Percentiles rank a stretch among this genome's conserved stretches.
phyloP scores from a whole-genome alignment of 2,329 filamentous ascomycete species.

The Paecilomyces variotii region DNA sequence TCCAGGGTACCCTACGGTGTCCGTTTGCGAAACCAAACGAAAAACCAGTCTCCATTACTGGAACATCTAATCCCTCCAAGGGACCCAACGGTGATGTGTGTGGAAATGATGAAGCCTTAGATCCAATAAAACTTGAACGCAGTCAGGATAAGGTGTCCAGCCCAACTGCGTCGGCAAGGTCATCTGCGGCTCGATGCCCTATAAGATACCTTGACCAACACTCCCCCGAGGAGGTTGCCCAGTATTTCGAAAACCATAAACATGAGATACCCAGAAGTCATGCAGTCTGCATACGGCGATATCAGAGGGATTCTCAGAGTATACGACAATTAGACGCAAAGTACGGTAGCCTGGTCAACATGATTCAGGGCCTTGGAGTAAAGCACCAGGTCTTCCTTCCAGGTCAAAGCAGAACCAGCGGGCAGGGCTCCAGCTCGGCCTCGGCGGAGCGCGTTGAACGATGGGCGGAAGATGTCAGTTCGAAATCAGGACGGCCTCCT shows the following conservation, averaged over 20 bases:
- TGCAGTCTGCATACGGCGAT: slow-evolving; percentile 82
- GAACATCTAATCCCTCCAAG: slow-evolving; percentile 33
- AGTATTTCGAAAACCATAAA: slow-evolving; percentile 91
- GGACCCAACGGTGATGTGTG: slow-evolving; percentile 34
- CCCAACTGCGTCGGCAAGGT: slow-evolving; percentile 29
- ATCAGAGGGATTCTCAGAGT: slow-evolving; percentile 77
- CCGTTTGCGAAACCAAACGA: slow-evolving; percentile 59
- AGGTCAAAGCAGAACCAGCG: slow-evolving; percentile 26
- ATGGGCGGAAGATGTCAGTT: slow-evolving; percentile 74
- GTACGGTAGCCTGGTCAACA: slow-evolving; percentile 83
- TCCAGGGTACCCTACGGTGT: slow-evolving; percentile 69
- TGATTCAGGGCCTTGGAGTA: slow-evolving; percentile 83
- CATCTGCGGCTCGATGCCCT: slow-evolving; percentile 64
- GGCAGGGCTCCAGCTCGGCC: slow-evolving; percentile 28
- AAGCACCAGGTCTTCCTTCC: slow-evolving; percentile 85
- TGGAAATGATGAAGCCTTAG: slow-evolving; percentile 50
- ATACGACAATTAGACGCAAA: slow-evolving; percentile 87
- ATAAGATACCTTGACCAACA: slow-evolving; percentile 91
- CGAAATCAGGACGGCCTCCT: slow-evolving; percentile 39
- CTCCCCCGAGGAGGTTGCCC: slow-evolving; percentile 83
- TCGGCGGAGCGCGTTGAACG: slow-evolving; percentile 69
- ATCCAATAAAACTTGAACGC: slow-evolving; percentile 45
- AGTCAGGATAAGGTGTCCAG: slow-evolving; percentile 37
- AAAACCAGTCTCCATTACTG: slow-evolving; percentile 31
- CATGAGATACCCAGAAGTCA: slow-evolving; percentile 91